Conservation (phyloP, 495 filamentous ascomycete genomes). For the Hyaloscypha bicolor region DNA sequence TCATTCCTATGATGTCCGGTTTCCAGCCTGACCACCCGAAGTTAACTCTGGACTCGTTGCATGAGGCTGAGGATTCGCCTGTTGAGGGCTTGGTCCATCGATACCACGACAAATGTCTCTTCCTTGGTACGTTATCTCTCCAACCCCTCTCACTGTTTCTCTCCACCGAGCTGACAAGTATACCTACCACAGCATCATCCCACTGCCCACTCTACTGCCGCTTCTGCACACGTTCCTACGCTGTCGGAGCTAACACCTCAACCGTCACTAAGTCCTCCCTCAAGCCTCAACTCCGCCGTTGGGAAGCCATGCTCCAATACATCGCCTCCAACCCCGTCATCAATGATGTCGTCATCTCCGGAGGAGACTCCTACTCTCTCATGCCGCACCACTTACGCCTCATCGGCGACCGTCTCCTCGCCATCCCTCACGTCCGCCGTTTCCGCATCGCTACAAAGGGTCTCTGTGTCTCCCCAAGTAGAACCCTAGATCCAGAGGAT, state of each 20-base stretch:
- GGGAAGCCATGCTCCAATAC: slow-evolving; percentile 51
- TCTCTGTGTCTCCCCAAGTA: slow-evolving; percentile 51
- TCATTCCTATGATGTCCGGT: slow-evolving; percentile 51
- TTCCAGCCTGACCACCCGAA: slow-evolving; percentile 52
- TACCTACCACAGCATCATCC: slow-evolving; percentile 41
- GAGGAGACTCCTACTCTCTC: slow-evolving; percentile 58
- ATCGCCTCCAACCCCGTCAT: slow-evolving; percentile 49
- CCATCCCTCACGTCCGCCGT: slow-evolving; percentile 45
- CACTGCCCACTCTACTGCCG: slow-evolving; percentile 62
- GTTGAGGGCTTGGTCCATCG: slow-evolving; percentile 56
- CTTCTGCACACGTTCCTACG: slow-evolving; percentile 62
- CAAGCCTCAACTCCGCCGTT: slow-evolving; percentile 43
- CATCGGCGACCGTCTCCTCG: slow-evolving; percentile 32
- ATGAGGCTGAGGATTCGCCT: slow-evolving; percentile 50
- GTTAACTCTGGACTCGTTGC: slow-evolving; percentile 45
- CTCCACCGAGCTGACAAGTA: not conserved
- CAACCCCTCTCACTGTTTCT: not conserved
- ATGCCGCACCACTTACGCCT: slow-evolving; percentile 22
- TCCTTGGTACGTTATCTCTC: slow-evolving; percentile 49
- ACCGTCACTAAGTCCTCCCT: slow-evolving; percentile 49
- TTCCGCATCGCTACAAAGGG: slow-evolving; percentile 62
- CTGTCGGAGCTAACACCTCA: slow-evolving; percentile 53
- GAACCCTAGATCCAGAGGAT: slow-evolving; percentile 52
- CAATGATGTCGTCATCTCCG: slow-evolving; percentile 59
- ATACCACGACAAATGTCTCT: slow-evolving; percentile 61